These are phyloP conservation scores for Endotrypanum monterogeii DNA, from an alignment of 208 protist genomes.

Conservation along the genomic window DNA sequence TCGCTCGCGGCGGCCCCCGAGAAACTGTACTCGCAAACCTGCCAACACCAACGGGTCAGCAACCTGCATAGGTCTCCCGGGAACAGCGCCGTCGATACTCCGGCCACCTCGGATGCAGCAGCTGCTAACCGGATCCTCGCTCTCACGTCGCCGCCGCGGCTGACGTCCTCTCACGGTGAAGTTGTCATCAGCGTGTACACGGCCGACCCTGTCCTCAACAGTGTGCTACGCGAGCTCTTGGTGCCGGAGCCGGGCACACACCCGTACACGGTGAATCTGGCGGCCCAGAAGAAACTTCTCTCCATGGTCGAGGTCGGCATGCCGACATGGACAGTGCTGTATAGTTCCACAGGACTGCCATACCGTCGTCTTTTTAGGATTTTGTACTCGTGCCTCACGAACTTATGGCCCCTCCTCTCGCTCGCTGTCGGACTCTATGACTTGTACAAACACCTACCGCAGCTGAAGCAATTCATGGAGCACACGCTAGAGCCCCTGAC, in stretches of 20 bases:
- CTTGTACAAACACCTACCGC: slow-evolving; percentile 80
- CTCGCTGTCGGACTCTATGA: slow-evolving; percentile 79
- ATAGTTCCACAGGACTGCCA: slow-evolving; percentile 53
- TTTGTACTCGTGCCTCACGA: slow-evolving; percentile 56
- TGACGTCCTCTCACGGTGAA: slow-evolving; percentile 56
- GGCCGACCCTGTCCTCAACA: slow-evolving; percentile 76
- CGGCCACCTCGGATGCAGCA: background rate
- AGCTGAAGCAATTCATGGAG: slow-evolving; percentile 67
- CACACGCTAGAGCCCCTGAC: slow-evolving; percentile 60
- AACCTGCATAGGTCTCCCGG: background rate
- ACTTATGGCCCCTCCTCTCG: slow-evolving; percentile 78
- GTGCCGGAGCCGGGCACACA: slow-evolving; percentile 66
- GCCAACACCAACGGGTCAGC: background rate
- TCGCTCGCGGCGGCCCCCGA: background rate
- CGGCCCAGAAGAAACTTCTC: slow-evolving; percentile 69
- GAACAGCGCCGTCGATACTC: background rate
- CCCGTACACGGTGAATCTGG: slow-evolving; percentile 55
- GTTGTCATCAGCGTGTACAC: slow-evolving; percentile 75
- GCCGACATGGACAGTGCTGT: slow-evolving; percentile 75
- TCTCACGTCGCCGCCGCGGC: background rate
- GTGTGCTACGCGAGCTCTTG: slow-evolving; percentile 65
- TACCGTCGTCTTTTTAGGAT: slow-evolving; percentile 69
- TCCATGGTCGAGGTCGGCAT: slow-evolving; percentile 80
- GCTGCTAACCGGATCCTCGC: background rate
- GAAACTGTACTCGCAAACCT: background rate